phyloP scores from a whole-genome alignment of 2,329 filamentous ascomycete species.

The Aspergillus sp. region DNA sequence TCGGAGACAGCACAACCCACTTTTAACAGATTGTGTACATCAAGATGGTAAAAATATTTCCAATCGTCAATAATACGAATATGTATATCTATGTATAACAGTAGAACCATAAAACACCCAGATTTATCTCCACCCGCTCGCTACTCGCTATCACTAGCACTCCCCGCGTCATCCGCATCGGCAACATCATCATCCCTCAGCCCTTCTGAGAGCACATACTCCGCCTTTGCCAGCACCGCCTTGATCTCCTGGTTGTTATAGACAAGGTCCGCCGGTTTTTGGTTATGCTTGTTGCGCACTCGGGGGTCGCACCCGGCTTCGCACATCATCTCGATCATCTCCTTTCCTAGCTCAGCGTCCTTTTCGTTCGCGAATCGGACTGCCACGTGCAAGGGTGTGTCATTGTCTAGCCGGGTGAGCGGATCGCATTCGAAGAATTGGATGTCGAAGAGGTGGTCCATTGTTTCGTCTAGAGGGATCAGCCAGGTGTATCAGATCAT shows the following conservation, averaged over 20 bases:
- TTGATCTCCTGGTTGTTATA: slow-evolving; percentile 50
- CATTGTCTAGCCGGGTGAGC: slow-evolving; percentile 50
- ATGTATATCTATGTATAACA: slow-evolving; percentile 26
- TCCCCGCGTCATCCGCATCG: slow-evolving; percentile 42
- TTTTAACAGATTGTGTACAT: not conserved
- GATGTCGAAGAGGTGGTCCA: slow-evolving; percentile 53
- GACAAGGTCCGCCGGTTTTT: slow-evolving; percentile 52
- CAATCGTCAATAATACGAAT: slow-evolving; percentile 23
- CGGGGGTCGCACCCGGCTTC: slow-evolving; percentile 54
- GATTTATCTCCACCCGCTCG: not conserved
- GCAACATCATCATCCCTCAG: slow-evolving; percentile 39
- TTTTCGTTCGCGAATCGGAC: slow-evolving; percentile 54
- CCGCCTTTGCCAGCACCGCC: slow-evolving; percentile 47
- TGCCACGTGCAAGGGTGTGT: slow-evolving; percentile 51
- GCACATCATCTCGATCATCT: slow-evolving; percentile 55
- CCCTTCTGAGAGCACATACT: slow-evolving; percentile 53
- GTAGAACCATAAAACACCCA: slow-evolving; percentile 6
- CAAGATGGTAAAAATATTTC: not conserved
- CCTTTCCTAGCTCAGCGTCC: slow-evolving; percentile 46
- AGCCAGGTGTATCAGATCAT: not conserved
- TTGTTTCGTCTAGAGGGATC: slow-evolving; percentile 46
- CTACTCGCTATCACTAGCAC: slow-evolving; percentile 49
- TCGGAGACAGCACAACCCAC: not conserved
- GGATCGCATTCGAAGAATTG: slow-evolving; percentile 55
- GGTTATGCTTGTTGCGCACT: slow-evolving; percentile 52